Evolutionary conservation across 768 basidiomycete genomes (phyloP), one percentile per base, ranked within the genome.

Genomic region (Royoungia palumana): DNA sequence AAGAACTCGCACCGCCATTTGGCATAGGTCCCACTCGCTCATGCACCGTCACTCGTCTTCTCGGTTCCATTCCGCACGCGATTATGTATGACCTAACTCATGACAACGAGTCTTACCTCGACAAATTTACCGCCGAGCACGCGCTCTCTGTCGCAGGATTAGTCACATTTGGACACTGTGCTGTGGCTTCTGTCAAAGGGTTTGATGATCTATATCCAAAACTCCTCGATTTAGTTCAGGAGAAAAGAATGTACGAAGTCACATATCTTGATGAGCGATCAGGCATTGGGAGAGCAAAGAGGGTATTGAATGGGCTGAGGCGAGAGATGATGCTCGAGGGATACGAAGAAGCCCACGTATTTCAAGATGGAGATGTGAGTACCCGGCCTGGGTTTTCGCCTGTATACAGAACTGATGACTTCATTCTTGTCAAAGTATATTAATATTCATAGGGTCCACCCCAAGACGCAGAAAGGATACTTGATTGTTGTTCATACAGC

Each of bases 141-240:
- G 88, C 93, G 0, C 80, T 99, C n/a, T 86, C 92, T 8, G 93
- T 91, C 0, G 96, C 90, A 3, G 91, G 92, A 19, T 75, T 98
- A n/a, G 87, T 89, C 16, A 81, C 94, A 0, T 98, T 98, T 70
- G 87, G 88, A 30, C 83, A 81, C 59, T 89, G 82, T 20, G 96
- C 89, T 5, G 80, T 90, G 47, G 96, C 94, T 2, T 94, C 90
- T 14, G 93, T 94, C 57, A 96, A 97, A 68, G 96, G 95, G 17
- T 96, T 95, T 62, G 96, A 99, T 59, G 96, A 99, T 57, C 69
- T 99, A 19, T 97, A 98, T 63, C 95, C 95, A 4, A 95, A 93
- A 65, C 69, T 95, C n/a, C 69, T 99, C 30, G 81, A 96, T 63
- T 74, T 99, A 41, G 96, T 98, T 10, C 74, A 72, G 13, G 96